Evolutionary conservation across 257 asterid genomes (phyloP).

Genomic region (Penstemon barbatus): DNA sequence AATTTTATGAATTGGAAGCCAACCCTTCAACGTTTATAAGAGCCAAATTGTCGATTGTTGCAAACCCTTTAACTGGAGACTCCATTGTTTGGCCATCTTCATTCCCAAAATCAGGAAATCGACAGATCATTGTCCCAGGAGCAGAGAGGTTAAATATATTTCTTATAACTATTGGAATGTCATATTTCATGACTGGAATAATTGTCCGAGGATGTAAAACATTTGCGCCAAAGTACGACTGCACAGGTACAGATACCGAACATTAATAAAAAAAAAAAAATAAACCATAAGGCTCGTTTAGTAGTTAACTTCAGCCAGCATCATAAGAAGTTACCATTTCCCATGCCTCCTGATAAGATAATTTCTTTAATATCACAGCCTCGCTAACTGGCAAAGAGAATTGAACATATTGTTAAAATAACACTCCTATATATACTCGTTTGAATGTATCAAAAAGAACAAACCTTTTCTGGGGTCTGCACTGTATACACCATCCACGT

Average conservation of each 20-base stretch:
- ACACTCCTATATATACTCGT: background rate
- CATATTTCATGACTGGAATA: constrained; percentile 94
- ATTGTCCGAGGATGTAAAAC: constrained; percentile 98
- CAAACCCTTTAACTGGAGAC: constrained; percentile 93
- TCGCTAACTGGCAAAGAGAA: constrained; percentile 69
- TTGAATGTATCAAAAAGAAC: constrained; percentile 17
- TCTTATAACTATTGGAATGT: constrained; percentile 95
- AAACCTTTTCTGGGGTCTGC: constrained; percentile 99
- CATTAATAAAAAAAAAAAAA: constrained; percentile 27
- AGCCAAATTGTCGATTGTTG: constrained; percentile 96
- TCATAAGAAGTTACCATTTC: constrained; percentile 70
- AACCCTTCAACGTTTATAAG: constrained; percentile 99
- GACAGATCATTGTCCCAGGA: constrained; percentile 89
- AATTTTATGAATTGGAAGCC: constrained; percentile 29
- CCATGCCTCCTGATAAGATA: constrained; percentile 99
- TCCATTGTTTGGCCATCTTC: constrained; percentile 54
- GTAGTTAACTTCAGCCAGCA: constrained; percentile 21
- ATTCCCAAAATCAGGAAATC: constrained; percentile 42
- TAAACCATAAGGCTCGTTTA: constrained; percentile 18
- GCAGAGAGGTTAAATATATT: constrained; percentile 94
- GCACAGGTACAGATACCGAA: constrained; percentile 32
- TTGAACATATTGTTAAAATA: constrained; percentile 12
- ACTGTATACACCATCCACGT: constrained; percentile 95
- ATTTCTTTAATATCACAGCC: constrained; percentile 86
- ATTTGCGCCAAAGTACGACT: constrained; percentile 99